Evolutionary conservation across 108 stramenopile genomes (phyloP).

Genomic region (Discostella stelligeroides): DNA sequence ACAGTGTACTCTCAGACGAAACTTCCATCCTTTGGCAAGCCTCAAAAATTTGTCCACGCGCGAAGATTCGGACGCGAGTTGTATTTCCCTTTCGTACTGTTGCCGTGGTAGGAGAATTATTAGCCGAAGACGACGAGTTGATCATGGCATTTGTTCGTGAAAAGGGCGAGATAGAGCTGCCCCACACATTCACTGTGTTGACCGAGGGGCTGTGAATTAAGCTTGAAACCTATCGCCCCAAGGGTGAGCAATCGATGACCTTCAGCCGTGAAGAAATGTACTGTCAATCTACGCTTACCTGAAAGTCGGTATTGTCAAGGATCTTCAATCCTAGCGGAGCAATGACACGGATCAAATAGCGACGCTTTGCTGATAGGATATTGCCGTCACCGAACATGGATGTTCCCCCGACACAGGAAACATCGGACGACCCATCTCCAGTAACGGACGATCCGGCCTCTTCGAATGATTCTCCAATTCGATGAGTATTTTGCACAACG

Average conservation of each 20-base stretch:
- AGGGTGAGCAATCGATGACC: not conserved
- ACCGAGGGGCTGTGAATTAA: constrained; percentile 66
- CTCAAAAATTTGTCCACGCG: constrained; percentile 82
- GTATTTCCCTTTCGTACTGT: constrained; percentile 15
- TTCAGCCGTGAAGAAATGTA: constrained; percentile 1
- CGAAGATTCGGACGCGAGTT: constrained; percentile 53
- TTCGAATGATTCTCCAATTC: constrained; percentile 43
- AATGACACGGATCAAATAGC: constrained; percentile 76
- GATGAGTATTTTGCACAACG: constrained; percentile 15
- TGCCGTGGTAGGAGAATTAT: constrained; percentile 44
- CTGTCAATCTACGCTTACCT: constrained; percentile 22
- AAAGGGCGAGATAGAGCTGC: constrained; percentile 31
- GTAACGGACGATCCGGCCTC: constrained; percentile 19
- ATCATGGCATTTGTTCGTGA: constrained; percentile 58
- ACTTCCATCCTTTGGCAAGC: constrained; percentile 77
- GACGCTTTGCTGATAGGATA: constrained; percentile 30
- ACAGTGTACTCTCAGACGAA: constrained; percentile 48
- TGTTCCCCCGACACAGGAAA: constrained; percentile 29
- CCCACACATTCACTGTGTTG: constrained; percentile 6
- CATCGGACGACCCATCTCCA: constrained; percentile 16
- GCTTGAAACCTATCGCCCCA: constrained; percentile 34
- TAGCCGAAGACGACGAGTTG: constrained; percentile 29
- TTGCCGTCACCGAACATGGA: constrained; percentile 13
- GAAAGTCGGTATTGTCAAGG: constrained; percentile 86
- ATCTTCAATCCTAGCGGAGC: constrained; percentile 83